phyloP scores from a whole-genome alignment of 129 eudicot genomes.

The Arctium lappa region DNA sequence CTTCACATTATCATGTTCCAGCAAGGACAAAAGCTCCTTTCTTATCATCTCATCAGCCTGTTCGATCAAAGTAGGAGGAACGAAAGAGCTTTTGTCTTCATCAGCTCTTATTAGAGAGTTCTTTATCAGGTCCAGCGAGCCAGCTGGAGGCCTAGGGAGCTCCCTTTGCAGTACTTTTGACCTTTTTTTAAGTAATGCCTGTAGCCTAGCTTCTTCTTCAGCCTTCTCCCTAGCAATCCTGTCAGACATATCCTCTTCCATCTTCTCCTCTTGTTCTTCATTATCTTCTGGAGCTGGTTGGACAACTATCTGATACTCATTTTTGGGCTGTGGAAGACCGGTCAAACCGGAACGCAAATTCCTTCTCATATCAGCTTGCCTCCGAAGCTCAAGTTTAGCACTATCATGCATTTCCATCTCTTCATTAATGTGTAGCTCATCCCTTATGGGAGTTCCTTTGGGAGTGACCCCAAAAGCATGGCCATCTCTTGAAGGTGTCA shows the following conservation, averaged over 20 bases:
- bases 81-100: slow-evolving; percentile 94
- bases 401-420: slow-evolving; percentile 77
- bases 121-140: slow-evolving; percentile 71
- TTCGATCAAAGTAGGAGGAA: slow-evolving; percentile 88
- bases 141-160: slow-evolving; percentile 88
- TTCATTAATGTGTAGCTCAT: slow-evolving; percentile 88
- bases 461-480: slow-evolving; percentile 76
- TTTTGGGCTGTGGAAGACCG: slow-evolving; percentile 89
- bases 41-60: slow-evolving; percentile 94
- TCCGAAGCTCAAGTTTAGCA: slow-evolving; percentile 57
- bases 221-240: slow-evolving; percentile 87
- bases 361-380: slow-evolving; percentile 68
- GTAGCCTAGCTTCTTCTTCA: slow-evolving; percentile 86
- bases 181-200: slow-evolving; percentile 72
- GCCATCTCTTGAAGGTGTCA: slow-evolving; percentile 86
- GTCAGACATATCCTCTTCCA: slow-evolving; percentile 99
- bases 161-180: slow-evolving; percentile 96
- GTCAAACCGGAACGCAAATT: slow-evolving; percentile 73
- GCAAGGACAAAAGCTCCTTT: slow-evolving; percentile 69
- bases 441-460: slow-evolving; percentile 92
- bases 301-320: slow-evolving; percentile 80
- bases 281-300: slow-evolving; percentile 66
- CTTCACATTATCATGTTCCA: slow-evolving; percentile 88
- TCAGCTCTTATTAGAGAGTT: slow-evolving; percentile 64
- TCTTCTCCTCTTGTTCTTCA: slow-evolving; percentile 87